A percentile compares a stretch with the other conserved stretches of the same genome.
phyloP scores from a whole-genome alignment of 345 rosid genomes.

The Chamaenerion angustifolium region DNA sequence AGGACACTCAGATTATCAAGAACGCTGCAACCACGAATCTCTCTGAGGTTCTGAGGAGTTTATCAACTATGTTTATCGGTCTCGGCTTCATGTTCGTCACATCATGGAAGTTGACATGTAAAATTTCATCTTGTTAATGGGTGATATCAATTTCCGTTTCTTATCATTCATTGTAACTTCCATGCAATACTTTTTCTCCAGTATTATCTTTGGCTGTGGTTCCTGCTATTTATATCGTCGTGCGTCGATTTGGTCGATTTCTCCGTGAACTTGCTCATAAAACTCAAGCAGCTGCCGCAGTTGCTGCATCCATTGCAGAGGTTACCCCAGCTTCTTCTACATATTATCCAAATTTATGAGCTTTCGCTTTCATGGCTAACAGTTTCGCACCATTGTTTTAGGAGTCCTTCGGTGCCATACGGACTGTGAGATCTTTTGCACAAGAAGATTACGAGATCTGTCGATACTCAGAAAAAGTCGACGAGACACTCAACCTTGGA shows the following conservation, averaged over 20 bases:
- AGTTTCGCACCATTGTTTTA: slow-evolving; percentile 13
- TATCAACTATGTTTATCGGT: slow-evolving; percentile 27
- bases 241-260: slow-evolving; percentile 55
- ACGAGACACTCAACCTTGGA: slow-evolving; percentile 74
- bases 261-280: slow-evolving; percentile 80
- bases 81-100: slow-evolving; percentile 28
- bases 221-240: slow-evolving; percentile 63
- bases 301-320: slow-evolving; percentile 93
- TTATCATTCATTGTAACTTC: background rate
- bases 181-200: slow-evolving; percentile 11
- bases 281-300: slow-evolving; percentile 97
- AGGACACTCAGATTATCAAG: slow-evolving; percentile 40
- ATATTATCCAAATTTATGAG: too few relatives aligned
- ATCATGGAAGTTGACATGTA: slow-evolving; percentile 41
- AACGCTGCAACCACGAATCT: slow-evolving; percentile 46
- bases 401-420: slow-evolving; percentile 95
- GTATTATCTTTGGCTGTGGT: slow-evolving; percentile 81
- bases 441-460: slow-evolving; percentile 62
- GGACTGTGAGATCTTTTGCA: slow-evolving; percentile 91
- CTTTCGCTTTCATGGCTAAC: too few relatives aligned
- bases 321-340: slow-evolving; percentile 13
- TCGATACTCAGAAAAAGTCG: slow-evolving; percentile 65
- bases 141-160: too few relatives aligned
- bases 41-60: slow-evolving; percentile 32
- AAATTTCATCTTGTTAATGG: background rate